Percentiles rank a stretch among this genome's conserved stretches.
These are phyloP conservation scores for Aspergillus niger DNA, from an alignment of 2,329 filamentous ascomycete genomes.

Conservation along the genomic window DNA sequence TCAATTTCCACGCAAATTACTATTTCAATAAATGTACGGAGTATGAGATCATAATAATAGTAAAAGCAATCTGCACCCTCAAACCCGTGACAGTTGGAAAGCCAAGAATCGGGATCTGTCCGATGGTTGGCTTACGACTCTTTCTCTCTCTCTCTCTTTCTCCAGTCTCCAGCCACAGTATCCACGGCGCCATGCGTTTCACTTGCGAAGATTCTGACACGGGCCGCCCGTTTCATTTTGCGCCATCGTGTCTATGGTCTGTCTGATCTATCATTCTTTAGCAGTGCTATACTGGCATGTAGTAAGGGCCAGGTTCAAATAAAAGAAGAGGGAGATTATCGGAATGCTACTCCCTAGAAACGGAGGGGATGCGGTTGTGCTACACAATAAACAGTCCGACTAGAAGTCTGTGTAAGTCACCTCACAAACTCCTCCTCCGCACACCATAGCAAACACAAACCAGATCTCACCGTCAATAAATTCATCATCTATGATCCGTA, in stretches of 20 bases:
- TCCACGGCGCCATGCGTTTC: not conserved
- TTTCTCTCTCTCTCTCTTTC: not conserved
- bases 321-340: no score
- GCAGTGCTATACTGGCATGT: not conserved
- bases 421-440: no score
- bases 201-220: conserved; percentile 2
- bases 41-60: no score
- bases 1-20: no score
- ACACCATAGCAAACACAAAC: no score
- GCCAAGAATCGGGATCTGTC: not conserved
- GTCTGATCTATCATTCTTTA: not conserved
- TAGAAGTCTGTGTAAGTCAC: no score
- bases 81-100: not conserved
- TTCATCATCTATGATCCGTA: not conserved
- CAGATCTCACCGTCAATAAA: not conserved
- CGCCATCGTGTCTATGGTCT: not conserved
- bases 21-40: no score
- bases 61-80: no score
- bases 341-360: no score
- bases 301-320: not conserved
- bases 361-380: no score
- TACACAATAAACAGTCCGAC: no score
- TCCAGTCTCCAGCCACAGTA: not conserved
- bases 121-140: not conserved
- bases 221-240: not conserved